Evolutionary conservation across 441 rosid species (phyloP), one percentile per base, ranked within the genome.

Genomic region (Erodium moschatum): DNA sequence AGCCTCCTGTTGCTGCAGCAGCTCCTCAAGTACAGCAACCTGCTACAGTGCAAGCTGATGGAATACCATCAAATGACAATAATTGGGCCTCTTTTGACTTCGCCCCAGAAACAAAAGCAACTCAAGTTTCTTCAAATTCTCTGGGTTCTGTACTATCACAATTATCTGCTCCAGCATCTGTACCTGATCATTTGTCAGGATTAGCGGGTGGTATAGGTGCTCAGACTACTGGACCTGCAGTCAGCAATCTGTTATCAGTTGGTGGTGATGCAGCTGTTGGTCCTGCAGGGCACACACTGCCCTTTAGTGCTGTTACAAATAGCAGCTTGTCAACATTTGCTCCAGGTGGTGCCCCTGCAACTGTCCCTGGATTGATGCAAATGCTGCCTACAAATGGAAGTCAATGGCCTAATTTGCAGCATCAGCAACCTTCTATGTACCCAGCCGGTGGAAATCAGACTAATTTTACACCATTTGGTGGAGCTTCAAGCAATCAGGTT

Each of bases 61-160:
- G 70, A 67, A 87, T 79, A 77, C 82, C 82, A 60, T 42, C 73
- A 72, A 81, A 75, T 77, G 82, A 85, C 64, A 83, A 83, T 69
- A 88, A 91, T 65, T 91, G 99, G 97, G 97, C 97, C 19, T 88
- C 91, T 78, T 95, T 95, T 81, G 97, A 90, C 76, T 79, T 73
- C 66, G 74, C 82, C 4, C 85, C 92, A 19, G 84, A 72, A 40
- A 69, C 77, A 69, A 86, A 76, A 75, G 85, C 62, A 72, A 76
- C 95, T 56, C 95, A 83, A 70, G 66, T 87, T 62, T 77, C 88
- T 74, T 70, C 84, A 72, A 82, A 79, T 80, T 78, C 90, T 38
- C 66, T 95, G 73, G 96, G 89, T 70, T 89, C 95, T 75, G 87
- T 86, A 80, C 81, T 95, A 58, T 89, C 90, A n/a, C 89, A 88